These are phyloP conservation scores for Botrytis medusae DNA, from an alignment of 2,329 filamentous ascomycete genomes.

Conservation along the genomic window DNA sequence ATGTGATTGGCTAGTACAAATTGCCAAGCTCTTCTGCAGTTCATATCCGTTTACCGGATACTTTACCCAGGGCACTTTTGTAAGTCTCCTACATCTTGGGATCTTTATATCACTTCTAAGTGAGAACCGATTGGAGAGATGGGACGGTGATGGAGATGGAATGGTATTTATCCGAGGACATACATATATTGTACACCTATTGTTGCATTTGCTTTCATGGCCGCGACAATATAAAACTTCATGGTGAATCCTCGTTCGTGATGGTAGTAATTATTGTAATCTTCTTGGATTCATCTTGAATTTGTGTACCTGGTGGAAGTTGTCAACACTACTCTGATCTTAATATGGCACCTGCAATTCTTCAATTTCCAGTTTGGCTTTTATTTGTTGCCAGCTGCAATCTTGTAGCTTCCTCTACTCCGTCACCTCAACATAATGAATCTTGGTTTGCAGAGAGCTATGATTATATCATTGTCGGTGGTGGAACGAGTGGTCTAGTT, in stretches of 20 bases:
- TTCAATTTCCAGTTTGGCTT: neutral
- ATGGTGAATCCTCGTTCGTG: neutral
- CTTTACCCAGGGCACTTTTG: neutral
- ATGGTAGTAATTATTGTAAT: neutral
- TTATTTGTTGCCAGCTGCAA: neutral
- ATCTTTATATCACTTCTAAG: neutral
- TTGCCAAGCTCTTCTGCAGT: neutral
- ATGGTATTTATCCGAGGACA: neutral
- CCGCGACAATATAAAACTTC: neutral
- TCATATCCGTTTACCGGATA: neutral
- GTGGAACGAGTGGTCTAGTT: neutral
- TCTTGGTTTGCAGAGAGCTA: neutral
- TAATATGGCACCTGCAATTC: neutral
- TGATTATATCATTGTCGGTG: neutral
- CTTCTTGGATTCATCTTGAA: neutral
- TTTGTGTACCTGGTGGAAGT: neutral
- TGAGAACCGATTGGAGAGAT: neutral
- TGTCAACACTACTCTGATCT: neutral
- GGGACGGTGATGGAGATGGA: neutral
- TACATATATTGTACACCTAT: neutral
- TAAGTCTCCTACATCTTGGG: neutral
- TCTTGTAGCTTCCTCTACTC: neutral
- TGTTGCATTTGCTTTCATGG: neutral
- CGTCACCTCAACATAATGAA: neutral
- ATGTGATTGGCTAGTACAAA: neutral